These are phyloP conservation scores for Nannizzia gypsea DNA, from an alignment of 2,329 filamentous ascomycete genomes.

Conservation along the genomic window DNA sequence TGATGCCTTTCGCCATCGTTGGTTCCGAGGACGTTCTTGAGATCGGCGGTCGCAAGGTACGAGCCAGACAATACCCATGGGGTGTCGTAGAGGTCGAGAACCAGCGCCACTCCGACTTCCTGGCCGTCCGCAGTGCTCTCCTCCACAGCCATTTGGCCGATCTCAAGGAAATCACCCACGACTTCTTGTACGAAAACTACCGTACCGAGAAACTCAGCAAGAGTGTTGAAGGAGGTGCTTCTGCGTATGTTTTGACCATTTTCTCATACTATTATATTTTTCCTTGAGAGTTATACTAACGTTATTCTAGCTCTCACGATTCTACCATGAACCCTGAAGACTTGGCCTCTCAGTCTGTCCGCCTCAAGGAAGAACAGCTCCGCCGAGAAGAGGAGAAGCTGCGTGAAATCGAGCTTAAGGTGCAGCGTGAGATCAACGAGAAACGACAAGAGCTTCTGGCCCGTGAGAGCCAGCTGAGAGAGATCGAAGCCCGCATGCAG, in stretches of 20 bases:
- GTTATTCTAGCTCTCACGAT: slow-evolving; percentile 10
- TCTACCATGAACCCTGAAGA: slow-evolving; percentile 56
- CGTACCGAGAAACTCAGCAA: slow-evolving; percentile 99
- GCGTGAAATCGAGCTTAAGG: slow-evolving; percentile 98
- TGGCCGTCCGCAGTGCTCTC: slow-evolving; percentile 90
- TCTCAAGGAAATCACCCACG: slow-evolving; percentile 98
- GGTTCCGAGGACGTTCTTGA: slow-evolving; percentile 93
- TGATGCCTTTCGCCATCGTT: slow-evolving; percentile 99
- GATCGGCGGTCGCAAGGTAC: slow-evolving; percentile 81
- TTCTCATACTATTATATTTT: not conserved
- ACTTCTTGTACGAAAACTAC: slow-evolving; percentile 99
- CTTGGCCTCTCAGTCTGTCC: slow-evolving; percentile 89
- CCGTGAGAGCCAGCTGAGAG: slow-evolving; percentile 93
- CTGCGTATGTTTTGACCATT: slow-evolving; percentile 56
- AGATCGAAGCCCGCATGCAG: slow-evolving; percentile 96
- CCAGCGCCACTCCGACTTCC: slow-evolving; percentile 95
- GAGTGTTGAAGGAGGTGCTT: slow-evolving; percentile 85
- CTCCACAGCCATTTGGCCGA: slow-evolving; percentile 97
- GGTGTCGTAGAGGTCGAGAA: slow-evolving; percentile 98
- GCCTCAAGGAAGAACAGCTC: slow-evolving; percentile 98
- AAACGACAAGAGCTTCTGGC: slow-evolving; percentile 97
- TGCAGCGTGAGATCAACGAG: slow-evolving; percentile 99
- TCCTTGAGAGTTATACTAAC: slow-evolving; percentile 4
- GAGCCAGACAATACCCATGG: slow-evolving; percentile 97
- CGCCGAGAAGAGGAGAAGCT: slow-evolving; percentile 99